These are phyloP conservation scores for Cymbopogon flexuosus DNA, from an alignment of 202 grass and related monocot genomes.

Conservation along the genomic window DNA sequence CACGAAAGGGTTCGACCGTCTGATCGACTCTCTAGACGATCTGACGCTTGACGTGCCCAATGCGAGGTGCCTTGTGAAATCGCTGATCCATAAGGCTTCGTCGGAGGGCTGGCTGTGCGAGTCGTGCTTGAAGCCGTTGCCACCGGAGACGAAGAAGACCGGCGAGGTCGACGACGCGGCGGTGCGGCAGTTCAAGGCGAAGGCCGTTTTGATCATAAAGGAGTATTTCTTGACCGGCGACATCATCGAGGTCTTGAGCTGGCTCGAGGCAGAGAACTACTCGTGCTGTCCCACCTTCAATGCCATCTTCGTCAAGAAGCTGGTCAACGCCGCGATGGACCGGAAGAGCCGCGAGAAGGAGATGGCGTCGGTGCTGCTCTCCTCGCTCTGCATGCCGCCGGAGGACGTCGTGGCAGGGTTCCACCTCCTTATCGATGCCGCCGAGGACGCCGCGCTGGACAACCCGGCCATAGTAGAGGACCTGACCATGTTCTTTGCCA, in stretches of 20 bases:
- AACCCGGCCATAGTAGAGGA: constrained; percentile 58
- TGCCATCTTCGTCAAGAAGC: constrained; percentile 55
- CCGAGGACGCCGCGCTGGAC: constrained; percentile 70
- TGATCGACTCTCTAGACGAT: constrained; percentile 47
- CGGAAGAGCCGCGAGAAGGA: constrained; percentile 73
- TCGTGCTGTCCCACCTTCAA: constrained; percentile 41
- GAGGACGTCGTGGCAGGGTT: constrained; percentile 59
- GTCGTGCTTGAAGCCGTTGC: constrained; percentile 46
- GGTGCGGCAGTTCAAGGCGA: constrained; percentile 36
- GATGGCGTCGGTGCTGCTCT: constrained; percentile 63
- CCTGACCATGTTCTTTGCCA: constrained; percentile 69
- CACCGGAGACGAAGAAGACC: constrained; percentile 21
- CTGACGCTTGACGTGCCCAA: constrained; percentile 52
- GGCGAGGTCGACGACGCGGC: constrained; percentile 18
- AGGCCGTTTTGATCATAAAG: constrained; percentile 25
- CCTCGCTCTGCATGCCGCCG: constrained; percentile 51
- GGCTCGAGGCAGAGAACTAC: constrained; percentile 40
- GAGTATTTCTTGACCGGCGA: constrained; percentile 60
- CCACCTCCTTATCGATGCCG: constrained; percentile 51
- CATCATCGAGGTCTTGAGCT: constrained; percentile 36
- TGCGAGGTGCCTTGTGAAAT: constrained; percentile 41
- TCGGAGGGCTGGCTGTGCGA: constrained; percentile 57
- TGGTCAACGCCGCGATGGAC: constrained; percentile 65
- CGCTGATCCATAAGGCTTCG: constrained; percentile 44
- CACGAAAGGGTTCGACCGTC: constrained; percentile 49